Base-by-base conservation (phyloP, 2,329 filamentous ascomycete genomes). In the Passalora sequoiae region DNA sequence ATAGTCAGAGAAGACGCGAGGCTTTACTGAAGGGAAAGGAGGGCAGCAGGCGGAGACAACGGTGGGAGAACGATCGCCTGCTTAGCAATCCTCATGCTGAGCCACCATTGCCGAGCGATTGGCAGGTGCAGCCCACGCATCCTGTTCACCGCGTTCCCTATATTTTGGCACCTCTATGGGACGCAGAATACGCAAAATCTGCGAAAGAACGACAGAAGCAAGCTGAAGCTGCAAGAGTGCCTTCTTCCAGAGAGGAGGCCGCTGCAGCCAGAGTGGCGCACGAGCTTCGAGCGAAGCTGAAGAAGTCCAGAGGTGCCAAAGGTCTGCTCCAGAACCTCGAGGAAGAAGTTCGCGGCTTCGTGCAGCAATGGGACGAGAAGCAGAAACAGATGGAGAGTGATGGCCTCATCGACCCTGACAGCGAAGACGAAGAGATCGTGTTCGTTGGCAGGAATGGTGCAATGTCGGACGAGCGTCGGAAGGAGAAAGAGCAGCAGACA, bases 51-150 rank as follows among this genome's bases (percentile, higher is more conserved):
- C 82, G 91, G 59, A 76, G 91, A 38, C 83, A 91, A 57, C 77
- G 91, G 43, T 97, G 89, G 89, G 92, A 98, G 72, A 98, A 97
- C 66, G 91, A 95, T 68, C 88, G 80, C 53, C 80, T 97, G 50
- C 70, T 95, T 44, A 79, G 82, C 66, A 92, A 97, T 48, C 92
- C 92, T 13, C 84, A 92, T 67, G 86, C 77, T 13, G 80, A 91
- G 55, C 87, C 89, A 1, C 92, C 92, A 0, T 74, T 84, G 32
- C 81, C 89, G 0, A 75, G 73, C 45, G 92, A 98, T 68, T 96
- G 86, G 83, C 77, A 84, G 57, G 77, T 91, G 36, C 81, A 78
- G 31, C 87, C 91, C 2, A 92, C 89, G 10, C 80, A 96, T 65
- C 83, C 82, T 4, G 77, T 87, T 38, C 81, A 84, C 58, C 68